Conservation (phyloP, 2,329 filamentous ascomycete species). For the Boeremia exigua region DNA sequence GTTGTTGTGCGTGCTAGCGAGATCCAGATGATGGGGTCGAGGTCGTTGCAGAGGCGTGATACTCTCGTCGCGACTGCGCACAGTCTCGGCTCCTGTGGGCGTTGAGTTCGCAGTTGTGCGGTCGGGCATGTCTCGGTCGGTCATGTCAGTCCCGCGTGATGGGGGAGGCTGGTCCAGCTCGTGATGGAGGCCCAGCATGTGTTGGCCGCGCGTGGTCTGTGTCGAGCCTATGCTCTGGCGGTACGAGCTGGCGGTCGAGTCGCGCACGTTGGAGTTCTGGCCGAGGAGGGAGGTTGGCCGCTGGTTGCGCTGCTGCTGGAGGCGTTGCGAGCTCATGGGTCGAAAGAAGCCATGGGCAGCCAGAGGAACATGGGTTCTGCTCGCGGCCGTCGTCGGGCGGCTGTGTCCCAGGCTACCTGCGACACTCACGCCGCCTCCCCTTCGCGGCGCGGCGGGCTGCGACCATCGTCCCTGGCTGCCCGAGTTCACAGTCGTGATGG, state of each 20-base stretch:
- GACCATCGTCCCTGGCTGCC: slow-evolving; percentile 58
- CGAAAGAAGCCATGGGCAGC: slow-evolving; percentile 91
- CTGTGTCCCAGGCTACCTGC: slow-evolving; percentile 52
- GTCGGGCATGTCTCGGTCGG: slow-evolving; percentile 74
- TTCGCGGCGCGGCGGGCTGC: slow-evolving; percentile 63
- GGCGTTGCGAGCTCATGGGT: slow-evolving; percentile 93
- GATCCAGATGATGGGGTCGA: slow-evolving; percentile 62
- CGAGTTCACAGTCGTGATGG: slow-evolving; percentile 48
- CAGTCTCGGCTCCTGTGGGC: slow-evolving; percentile 65
- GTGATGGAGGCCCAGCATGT: slow-evolving; percentile 42
- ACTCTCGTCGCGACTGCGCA: slow-evolving; percentile 75
- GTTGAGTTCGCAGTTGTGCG: slow-evolving; percentile 76
- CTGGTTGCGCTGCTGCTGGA: slow-evolving; percentile 84
- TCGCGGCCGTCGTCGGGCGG: slow-evolving; percentile 70
- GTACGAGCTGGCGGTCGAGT: slow-evolving; percentile 42
- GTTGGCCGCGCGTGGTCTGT: slow-evolving; percentile 37
- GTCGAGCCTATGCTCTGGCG: slow-evolving; percentile 49
- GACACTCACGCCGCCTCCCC: slow-evolving; percentile 46
- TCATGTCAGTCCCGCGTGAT: slow-evolving; percentile 82
- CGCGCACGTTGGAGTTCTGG: slow-evolving; percentile 38
- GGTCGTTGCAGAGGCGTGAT: slow-evolving; percentile 74
- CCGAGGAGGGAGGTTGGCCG: slow-evolving; percentile 52
- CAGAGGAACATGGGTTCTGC: slow-evolving; percentile 86
- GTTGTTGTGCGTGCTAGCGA: slow-evolving; percentile 65
- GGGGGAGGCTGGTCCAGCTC: slow-evolving; percentile 57